Evolutionary conservation across 2,329 filamentous ascomycete species (phyloP).

Genomic region (Pseudogymnoascus sp.): DNA sequence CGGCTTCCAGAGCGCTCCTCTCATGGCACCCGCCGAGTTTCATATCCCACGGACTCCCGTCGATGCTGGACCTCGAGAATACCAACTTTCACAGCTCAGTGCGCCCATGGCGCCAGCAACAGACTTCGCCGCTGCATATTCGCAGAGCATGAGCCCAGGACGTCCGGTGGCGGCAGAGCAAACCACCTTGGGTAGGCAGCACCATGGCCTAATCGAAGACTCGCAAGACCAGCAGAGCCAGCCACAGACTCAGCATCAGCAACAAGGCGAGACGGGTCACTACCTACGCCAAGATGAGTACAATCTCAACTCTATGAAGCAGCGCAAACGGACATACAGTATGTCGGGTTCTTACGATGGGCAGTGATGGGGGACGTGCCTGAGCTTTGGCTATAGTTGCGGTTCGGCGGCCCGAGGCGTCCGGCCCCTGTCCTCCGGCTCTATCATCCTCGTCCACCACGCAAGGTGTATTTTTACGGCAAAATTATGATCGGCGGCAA

Average conservation of each 20-base stretch:
- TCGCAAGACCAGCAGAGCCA: slow-evolving; percentile 18
- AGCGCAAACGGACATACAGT: slow-evolving; percentile 10
- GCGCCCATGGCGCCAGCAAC: slow-evolving; percentile 46
- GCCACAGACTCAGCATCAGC: slow-evolving; percentile 18
- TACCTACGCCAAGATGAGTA: slow-evolving; percentile 14
- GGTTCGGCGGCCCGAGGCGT: neutral
- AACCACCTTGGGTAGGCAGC: slow-evolving; percentile 17
- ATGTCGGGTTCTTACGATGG: slow-evolving; percentile 11
- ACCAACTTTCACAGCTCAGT: slow-evolving; percentile 47
- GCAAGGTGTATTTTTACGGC: slow-evolving; percentile 3
- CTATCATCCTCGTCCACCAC: neutral
- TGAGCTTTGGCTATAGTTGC: neutral
- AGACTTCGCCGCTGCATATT: slow-evolving; percentile 37
- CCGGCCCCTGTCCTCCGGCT: neutral
- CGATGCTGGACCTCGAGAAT: slow-evolving; percentile 36
- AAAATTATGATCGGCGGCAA: slow-evolving; percentile 3
- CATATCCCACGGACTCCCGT: slow-evolving; percentile 39
- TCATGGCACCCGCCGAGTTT: slow-evolving; percentile 48
- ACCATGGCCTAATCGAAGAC: slow-evolving; percentile 12
- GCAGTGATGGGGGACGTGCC: slow-evolving; percentile 1
- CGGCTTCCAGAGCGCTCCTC: slow-evolving; percentile 46
- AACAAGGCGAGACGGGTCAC: slow-evolving; percentile 23
- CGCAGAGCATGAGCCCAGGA: slow-evolving; percentile 19
- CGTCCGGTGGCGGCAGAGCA: slow-evolving; percentile 15
- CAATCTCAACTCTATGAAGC: slow-evolving; percentile 2